A percentile compares a stretch with the other conserved stretches of the same genome.
Conservation (phyloP, 2,329 filamentous ascomycete species). For the Pochonia chlamydosporia region DNA sequence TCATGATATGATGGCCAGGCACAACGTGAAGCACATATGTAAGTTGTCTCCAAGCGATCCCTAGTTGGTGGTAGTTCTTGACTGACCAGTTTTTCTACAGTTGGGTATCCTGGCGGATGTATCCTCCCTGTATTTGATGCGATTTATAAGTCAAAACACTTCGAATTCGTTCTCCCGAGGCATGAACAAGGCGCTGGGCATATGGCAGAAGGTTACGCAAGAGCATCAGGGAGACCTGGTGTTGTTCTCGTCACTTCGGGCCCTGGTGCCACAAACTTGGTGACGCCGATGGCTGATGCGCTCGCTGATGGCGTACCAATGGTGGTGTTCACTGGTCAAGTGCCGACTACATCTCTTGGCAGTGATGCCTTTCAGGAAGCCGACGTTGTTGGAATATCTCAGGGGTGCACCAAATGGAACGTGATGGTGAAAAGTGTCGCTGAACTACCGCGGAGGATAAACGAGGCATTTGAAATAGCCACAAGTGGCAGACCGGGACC, state of each 20-base stretch:
- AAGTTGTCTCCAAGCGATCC: constrained; percentile 34
- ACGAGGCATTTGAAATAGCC: constrained; percentile 97
- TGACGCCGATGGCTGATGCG: constrained; percentile 95
- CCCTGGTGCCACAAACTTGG: constrained; percentile 91
- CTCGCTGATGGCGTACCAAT: constrained; percentile 92
- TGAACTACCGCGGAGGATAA: constrained; percentile 87
- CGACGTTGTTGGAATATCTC: constrained; percentile 87
- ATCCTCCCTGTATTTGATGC: constrained; percentile 98
- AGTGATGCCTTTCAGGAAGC: constrained; percentile 97
- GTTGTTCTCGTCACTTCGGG: constrained; percentile 96
- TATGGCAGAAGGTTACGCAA: constrained; percentile 96
- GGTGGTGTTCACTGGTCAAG: constrained; percentile 94
- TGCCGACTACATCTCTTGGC: constrained; percentile 82
- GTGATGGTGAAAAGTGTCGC: constrained; percentile 96
- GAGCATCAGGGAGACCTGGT: constrained; percentile 87
- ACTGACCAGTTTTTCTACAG: constrained; percentile 33
- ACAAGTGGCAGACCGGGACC: constrained; percentile 90
- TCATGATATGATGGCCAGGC: constrained; percentile 97
- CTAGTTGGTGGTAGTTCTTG: not conserved
- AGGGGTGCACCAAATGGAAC: constrained; percentile 98
- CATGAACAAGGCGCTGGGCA: constrained; percentile 98
- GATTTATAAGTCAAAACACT: constrained; percentile 96
- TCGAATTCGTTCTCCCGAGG: constrained; percentile 89
- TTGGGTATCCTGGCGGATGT: constrained; percentile 89
- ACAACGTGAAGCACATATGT: constrained; percentile 92